Base-by-base conservation (phyloP, 768 basidiomycete genomes). In the Candolleomyces aberdarensis region DNA sequence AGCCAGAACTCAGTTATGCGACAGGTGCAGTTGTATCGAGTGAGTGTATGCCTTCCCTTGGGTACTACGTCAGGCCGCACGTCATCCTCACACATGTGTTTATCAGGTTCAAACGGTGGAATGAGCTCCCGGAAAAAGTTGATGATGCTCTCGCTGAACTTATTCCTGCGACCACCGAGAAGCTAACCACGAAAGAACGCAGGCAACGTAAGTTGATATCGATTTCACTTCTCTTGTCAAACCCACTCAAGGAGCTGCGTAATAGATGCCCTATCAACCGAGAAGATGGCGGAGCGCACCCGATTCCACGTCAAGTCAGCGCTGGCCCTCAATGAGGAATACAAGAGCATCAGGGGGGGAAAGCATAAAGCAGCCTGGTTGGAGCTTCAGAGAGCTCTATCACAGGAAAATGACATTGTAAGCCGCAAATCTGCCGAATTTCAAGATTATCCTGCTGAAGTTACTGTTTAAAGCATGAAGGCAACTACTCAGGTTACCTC, bases 31-130 rank as follows among this genome's bases (percentile, higher is more conserved):
- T 29, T 31, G 26, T 29, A 31, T 29, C 11, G 51, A 52, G 51
- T 52, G n/a, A 22, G 51, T 26, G 26, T 3, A 22, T 31, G 11
- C 11, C n/a, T n/a, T 13, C 22, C 7, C 29, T 13, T 52, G 13
- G 26, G 26, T 26, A 26, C 1, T 26, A 14, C 26, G n/a, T 11
- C n/a, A 13, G 14, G 51, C 11, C 51, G 3, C 20, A 8, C n/a
- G 43, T n/a, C 43, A 44, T 13, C 13, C 10, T 11, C 7, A 14
- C 19, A 13, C 15, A 26, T 29, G 10, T 2, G 20, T 15, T 31
- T 22, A 14, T 52, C 29, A 52, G 51, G 29, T 52, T 52, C 51
- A 52, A 52, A 29, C 51, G 51, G 32, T 52, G 51, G 51, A 52
- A 52, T 15, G 51, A 52, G 29, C 29, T 52, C 22, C 51, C 51